Conservation (phyloP, 768 basidiomycete genomes). For the Lentinula lateritia region DNA sequence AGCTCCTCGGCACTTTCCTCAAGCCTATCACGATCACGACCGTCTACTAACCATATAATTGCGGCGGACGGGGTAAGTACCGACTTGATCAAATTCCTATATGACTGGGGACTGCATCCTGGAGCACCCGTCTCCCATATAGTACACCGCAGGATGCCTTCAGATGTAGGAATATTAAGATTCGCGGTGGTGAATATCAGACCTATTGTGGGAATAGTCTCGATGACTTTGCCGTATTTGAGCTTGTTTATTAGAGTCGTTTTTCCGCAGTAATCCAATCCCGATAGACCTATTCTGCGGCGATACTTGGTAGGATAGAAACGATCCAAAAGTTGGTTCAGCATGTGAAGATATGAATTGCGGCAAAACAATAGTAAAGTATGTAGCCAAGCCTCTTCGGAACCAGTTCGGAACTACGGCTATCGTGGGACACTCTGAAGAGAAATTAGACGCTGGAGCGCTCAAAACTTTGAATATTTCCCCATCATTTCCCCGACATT, state of each 20-base stretch:
- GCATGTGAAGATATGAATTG: background rate
- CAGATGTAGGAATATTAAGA: slow-evolving; percentile 23
- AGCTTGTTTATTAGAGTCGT: slow-evolving; percentile 43
- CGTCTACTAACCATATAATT: slow-evolving; percentile 64
- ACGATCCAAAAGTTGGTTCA: background rate
- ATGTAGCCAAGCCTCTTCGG: too few species aligned
- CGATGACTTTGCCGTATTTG: slow-evolving; percentile 31
- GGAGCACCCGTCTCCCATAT: slow-evolving; percentile 39
- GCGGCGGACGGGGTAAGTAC: slow-evolving; percentile 33
- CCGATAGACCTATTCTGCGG: slow-evolving; percentile 12
- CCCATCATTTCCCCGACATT: too few species aligned
- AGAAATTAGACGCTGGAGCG: too few species aligned
- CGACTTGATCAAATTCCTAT: slow-evolving; percentile 36
- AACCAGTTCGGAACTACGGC: too few species aligned
- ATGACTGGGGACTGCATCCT: slow-evolving; percentile 60
- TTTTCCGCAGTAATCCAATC: slow-evolving; percentile 37
- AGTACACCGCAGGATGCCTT: slow-evolving; percentile 30
- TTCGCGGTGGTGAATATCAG: slow-evolving; percentile 53
- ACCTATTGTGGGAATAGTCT: slow-evolving; percentile 34
- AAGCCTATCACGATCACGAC: slow-evolving; percentile 42
- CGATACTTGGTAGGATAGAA: background rate
- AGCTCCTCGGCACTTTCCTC: slow-evolving; percentile 48
- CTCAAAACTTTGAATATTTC: too few species aligned
- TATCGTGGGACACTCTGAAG: too few species aligned
- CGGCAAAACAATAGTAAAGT: too few species aligned